Evolutionary conservation across 805 yeast species (phyloP).

Genomic region (Blastobotrys robertii): DNA sequence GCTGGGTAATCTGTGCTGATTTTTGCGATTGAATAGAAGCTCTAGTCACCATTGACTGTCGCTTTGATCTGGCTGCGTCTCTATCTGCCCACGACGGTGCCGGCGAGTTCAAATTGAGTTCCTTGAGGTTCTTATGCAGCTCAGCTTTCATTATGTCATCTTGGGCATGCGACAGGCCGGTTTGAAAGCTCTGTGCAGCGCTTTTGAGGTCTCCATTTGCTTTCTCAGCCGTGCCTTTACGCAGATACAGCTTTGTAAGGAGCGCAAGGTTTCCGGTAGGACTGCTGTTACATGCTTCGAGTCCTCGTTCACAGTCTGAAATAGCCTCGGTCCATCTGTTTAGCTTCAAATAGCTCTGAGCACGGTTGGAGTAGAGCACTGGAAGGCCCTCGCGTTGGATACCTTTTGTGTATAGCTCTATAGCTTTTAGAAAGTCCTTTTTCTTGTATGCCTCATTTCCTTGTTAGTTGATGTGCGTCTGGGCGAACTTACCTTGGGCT

Average conservation of each 20-base stretch:
- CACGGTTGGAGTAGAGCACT: conserved; percentile 17
- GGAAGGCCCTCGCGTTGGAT: conserved; percentile 6
- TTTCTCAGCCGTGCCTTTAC: conserved; percentile 11
- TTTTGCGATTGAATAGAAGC: too few species aligned
- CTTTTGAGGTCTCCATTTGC: conserved; percentile 5
- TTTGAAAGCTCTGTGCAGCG: conserved; percentile 7
- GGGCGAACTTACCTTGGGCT: background rate
- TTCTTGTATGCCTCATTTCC: conserved; percentile 12
- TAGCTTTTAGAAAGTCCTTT: conserved; percentile 12
- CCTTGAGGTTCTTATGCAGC: conserved; percentile 9
- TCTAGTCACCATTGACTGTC: too few species aligned
- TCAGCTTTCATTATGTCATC: conserved; percentile 4
- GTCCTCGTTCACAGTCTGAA: conserved; percentile 10
- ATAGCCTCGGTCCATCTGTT: conserved; percentile 9
- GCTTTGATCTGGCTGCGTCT: background rate
- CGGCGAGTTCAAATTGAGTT: background rate
- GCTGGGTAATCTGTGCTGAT: too few species aligned
- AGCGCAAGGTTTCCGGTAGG: conserved; percentile 1
- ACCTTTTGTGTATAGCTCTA: conserved; percentile 12
- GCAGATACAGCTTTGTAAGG: conserved; percentile 11
- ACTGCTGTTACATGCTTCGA: conserved; percentile 1
- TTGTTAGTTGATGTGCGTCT: conserved; percentile 2
- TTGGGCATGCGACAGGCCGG: conserved; percentile 10
- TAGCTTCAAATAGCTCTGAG: conserved; percentile 15
- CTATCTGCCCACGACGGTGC: background rate